Percentiles rank a stretch among this genome's conserved stretches.
Evolutionary conservation across 768 basidiomycete genomes (phyloP).

Genomic region (Paxillus ammoniavirescens): DNA sequence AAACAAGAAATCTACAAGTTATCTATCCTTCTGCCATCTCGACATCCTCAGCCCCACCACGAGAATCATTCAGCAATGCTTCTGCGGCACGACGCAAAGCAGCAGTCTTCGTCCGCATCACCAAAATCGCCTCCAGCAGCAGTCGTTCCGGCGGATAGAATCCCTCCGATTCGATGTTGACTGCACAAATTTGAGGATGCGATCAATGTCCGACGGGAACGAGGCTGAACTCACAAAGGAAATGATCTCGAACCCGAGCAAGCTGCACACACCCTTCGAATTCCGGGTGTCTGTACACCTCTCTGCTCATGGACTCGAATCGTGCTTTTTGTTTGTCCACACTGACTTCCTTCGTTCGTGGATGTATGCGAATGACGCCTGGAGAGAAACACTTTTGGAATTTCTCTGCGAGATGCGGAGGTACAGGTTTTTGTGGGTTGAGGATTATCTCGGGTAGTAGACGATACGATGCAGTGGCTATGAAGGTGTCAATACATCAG

Average conservation of each 20-base stretch:
- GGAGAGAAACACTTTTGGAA: constrained; percentile 88
- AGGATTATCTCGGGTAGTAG: constrained; percentile 80
- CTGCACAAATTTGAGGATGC: constrained; percentile 38
- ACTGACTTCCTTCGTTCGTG: constrained; percentile 53
- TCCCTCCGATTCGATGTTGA: constrained; percentile 89
- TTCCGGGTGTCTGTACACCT: constrained; percentile 90
- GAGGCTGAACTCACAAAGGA: constrained; percentile 68
- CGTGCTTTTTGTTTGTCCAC: constrained; percentile 67
- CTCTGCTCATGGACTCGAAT: constrained; percentile 86
- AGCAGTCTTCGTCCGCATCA: constrained; percentile 80
- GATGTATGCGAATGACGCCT: constrained; percentile 69
- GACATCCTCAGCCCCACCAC: constrained; percentile 44
- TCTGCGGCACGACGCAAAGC: constrained; percentile 58
- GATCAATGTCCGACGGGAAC: not conserved
- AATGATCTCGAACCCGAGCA: constrained; percentile 85
- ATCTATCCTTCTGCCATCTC: constrained; percentile 48
- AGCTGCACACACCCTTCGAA: constrained; percentile 83
- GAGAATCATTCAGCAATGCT: constrained; percentile 45
- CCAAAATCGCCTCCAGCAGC: constrained; percentile 72
- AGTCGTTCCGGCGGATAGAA: constrained; percentile 84
- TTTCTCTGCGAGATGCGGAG: constrained; percentile 70
- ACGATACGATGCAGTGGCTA: constrained; percentile 95
- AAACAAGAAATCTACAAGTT: not conserved
- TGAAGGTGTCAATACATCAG: not conserved
- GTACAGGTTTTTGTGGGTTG: constrained; percentile 70